Percentiles rank a stretch among this genome's conserved stretches.
These are phyloP conservation scores for Protea cynaroides DNA, from an alignment of 164 flowering plant genomes.

Conservation along the genomic window DNA sequence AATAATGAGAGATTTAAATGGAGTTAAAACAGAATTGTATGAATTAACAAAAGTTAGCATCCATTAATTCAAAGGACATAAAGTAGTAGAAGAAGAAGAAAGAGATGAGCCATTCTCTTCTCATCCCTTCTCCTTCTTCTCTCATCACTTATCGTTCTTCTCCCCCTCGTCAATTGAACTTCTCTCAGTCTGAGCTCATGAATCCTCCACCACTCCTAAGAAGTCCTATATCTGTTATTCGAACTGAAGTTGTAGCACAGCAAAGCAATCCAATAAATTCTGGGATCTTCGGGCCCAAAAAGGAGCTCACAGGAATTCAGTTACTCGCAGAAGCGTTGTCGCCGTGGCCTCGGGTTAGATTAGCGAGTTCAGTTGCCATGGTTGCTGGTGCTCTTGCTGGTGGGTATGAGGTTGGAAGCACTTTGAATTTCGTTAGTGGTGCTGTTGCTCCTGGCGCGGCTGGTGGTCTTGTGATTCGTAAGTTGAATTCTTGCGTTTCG, in stretches of 20 bases:
- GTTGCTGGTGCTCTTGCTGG: constrained; percentile 75
- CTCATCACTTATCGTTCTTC: too few species aligned
- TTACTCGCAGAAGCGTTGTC: constrained; percentile 48
- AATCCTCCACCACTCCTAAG: too few species aligned
- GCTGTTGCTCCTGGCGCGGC: constrained; percentile 75
- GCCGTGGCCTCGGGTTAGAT: constrained; percentile 53
- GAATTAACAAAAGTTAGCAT: too few species aligned
- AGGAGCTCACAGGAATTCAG: constrained; percentile 61
- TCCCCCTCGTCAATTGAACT: too few species aligned
- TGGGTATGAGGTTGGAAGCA: constrained; percentile 61
- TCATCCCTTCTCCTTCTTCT: too few species aligned
- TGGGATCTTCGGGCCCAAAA: constrained; percentile 49
- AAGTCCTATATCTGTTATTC: too few species aligned
- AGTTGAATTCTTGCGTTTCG: constrained; percentile 63
- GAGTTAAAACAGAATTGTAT: too few species aligned
- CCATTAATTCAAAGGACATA: too few species aligned
- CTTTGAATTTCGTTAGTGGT: constrained; percentile 56
- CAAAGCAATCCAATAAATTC: constrained; percentile 9
- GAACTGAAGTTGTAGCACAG: constrained; percentile 13
- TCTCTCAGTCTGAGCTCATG: too few species aligned
- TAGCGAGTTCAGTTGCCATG: constrained; percentile 50
- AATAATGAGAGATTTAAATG: too few species aligned
- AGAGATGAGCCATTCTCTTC: too few species aligned
- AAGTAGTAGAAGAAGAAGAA: too few species aligned
- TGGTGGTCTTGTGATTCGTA: constrained; percentile 69